Evolutionary conservation across 805 yeast genomes (phyloP).

Genomic region (Candida gorgasii): DNA sequence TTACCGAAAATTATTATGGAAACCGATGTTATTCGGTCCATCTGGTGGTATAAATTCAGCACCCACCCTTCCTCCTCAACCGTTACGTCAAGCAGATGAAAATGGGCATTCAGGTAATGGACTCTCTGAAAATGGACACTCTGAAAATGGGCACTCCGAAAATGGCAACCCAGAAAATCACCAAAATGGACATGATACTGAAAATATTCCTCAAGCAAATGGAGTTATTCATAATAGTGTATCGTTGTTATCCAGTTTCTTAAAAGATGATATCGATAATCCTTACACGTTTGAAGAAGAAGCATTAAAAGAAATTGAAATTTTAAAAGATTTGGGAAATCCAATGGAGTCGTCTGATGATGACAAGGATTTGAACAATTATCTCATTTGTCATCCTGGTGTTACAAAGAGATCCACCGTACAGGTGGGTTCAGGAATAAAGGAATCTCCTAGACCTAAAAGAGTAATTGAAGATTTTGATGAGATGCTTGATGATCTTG

Average conservation of each 20-base stretch:
- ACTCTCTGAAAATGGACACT: background rate
- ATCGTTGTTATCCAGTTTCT: conserved; percentile 55
- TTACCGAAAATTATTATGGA: conserved; percentile 66
- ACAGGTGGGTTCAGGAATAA: background rate
- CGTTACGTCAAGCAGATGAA: no score
- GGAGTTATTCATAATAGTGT: conserved; percentile 46
- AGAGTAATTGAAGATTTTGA: conserved; percentile 9
- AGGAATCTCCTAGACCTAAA: background rate
- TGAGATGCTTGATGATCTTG: background rate
- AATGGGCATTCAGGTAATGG: background rate
- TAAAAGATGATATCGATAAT: conserved; percentile 69
- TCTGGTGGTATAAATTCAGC: conserved; percentile 80
- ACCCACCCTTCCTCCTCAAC: conserved; percentile 24
- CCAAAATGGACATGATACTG: no score
- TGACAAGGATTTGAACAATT: conserved; percentile 23
- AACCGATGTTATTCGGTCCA: conserved; percentile 80
- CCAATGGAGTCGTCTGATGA: conserved; percentile 7
- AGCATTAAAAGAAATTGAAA: conserved; percentile 48
- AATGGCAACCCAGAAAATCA: background rate
- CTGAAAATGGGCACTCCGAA: background rate
- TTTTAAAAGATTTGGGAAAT: conserved; percentile 16
- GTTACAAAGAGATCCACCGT: conserved; percentile 12
- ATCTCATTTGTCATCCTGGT: conserved; percentile 39
- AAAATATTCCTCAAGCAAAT: conserved; percentile 4
- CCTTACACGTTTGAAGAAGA: conserved; percentile 60